phyloP scores from a whole-genome alignment of 1,139 yeast species.

The Pichia sp. region DNA sequence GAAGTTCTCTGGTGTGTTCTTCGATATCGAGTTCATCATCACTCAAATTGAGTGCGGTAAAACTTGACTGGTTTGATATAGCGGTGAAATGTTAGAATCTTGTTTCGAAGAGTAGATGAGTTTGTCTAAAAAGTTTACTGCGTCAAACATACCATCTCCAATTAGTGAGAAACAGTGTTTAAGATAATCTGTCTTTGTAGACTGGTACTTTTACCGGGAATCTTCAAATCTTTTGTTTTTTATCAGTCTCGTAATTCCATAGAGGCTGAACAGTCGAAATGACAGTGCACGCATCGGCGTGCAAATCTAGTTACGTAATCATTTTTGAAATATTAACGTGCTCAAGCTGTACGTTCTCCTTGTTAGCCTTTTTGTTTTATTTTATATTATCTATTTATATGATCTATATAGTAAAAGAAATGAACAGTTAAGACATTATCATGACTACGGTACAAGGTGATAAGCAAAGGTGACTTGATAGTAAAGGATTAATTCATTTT shows the following conservation, averaged over 20 bases:
- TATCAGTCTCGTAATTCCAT: too few species aligned
- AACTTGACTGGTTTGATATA: constrained; percentile 30
- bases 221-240: too few species aligned
- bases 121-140: neutral
- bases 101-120: neutral
- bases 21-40: constrained; percentile 78
- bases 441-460: neutral
- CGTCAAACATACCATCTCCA: neutral
- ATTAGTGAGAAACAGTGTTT: too few species aligned
- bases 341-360: too few species aligned
- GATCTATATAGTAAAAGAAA: neutral
- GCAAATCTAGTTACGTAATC: too few species aligned
- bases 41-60: constrained; percentile 72
- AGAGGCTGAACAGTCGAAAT: too few species aligned
- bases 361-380: neutral
- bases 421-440: neutral
- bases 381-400: neutral
- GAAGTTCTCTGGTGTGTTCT: constrained; percentile 83
- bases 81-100: neutral
- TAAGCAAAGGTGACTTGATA: constrained; percentile 2
- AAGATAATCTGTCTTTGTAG: too few species aligned
- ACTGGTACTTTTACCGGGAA: too few species aligned
- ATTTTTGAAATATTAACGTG: too few species aligned
- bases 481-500: neutral
- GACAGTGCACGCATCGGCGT: too few species aligned